These are phyloP conservation scores for Pleoardoris graminearum DNA, from an alignment of 2,329 filamentous ascomycete species.

Conservation along the genomic window DNA sequence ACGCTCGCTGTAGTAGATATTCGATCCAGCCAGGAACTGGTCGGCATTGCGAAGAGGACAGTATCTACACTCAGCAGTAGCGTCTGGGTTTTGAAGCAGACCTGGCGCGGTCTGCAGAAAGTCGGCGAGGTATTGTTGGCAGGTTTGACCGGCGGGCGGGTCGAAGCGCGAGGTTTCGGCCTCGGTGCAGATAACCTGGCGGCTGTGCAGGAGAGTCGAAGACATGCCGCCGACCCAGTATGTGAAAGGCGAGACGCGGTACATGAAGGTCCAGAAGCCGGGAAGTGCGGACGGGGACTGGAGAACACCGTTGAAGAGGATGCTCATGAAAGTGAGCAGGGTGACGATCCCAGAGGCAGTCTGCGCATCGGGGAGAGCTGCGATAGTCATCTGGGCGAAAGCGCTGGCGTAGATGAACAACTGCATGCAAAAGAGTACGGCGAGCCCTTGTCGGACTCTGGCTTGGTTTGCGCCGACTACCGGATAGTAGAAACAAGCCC, in stretches of 20 bases:
- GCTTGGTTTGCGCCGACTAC: conserved; percentile 44
- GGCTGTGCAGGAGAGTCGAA: conserved; percentile 45
- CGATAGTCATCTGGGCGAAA: conserved; percentile 75
- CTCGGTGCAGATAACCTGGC: conserved; percentile 53
- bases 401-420: conserved; percentile 73
- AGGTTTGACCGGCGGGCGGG: conserved; percentile 45
- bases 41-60: conserved; percentile 52
- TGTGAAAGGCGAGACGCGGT: conserved; percentile 67
- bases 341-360: conserved; percentile 65
- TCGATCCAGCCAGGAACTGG: conserved; percentile 48
- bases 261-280: conserved; percentile 80
- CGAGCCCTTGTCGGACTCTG: conserved; percentile 58
- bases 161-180: conserved; percentile 47
- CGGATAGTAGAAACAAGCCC: conserved; percentile 68
- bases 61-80: conserved; percentile 53
- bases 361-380: conserved; percentile 68
- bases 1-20: conserved; percentile 51
- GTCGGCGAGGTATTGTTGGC: conserved; percentile 47
- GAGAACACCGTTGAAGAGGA: conserved; percentile 58
- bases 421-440: conserved; percentile 66
- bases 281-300: conserved; percentile 62
- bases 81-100: conserved; percentile 46
- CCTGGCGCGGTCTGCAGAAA: conserved; percentile 48
- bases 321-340: conserved; percentile 60
- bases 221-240: conserved; percentile 57